Base-by-base conservation (phyloP, 371 early-diverging fungal species). In the Mucor saturninus region DNA sequence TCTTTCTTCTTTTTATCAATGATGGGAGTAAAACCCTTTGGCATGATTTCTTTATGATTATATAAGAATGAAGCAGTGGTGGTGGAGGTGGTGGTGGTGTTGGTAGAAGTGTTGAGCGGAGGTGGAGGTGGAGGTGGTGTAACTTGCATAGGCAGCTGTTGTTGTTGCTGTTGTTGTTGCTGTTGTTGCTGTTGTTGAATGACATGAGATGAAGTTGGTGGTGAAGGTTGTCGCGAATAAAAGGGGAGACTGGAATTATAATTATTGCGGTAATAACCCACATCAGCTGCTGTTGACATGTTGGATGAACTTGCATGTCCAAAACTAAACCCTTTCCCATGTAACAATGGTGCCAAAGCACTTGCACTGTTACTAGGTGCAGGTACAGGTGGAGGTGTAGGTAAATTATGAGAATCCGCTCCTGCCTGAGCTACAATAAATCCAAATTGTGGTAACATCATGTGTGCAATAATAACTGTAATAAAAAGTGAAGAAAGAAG, bases 361-460 rank as follows among this genome's bases (percentile, higher is more conserved):
- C 54, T 37, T 28, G 38, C 38, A 26, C 54, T 46, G 15, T 37
- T 49, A 56, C 46, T 46, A 45, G 56, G 46, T 8, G 52, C 56
- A 56, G 54, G 50, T 26, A 46, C 26, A 14, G 64, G 35, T 9
- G 58, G 61, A 43, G 71, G 63, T 37, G 54, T 51, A 52, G 66
- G 64, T 48, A 62, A 49, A 46, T 62, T 37, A 59, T 56, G 71
- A 42, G 74, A 69, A 65, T 78, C 79, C 32, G 80, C 80, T 51
- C 80, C 80, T 43, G 80, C 80, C 68, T 80, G 80, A 51, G 80
- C 80, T 48, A 80, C 69, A 61, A 80, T 73, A 62, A 71, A 80
- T 55, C 77, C 77, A 72, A 80, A 77, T 69, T 80, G 76, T 74
- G 88, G 77, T 71, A 98, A 45, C 97, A 97, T 79, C 46, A 45